phyloP scores from a whole-genome alignment of 345 rosid genomes.

The Camelina sativa region DNA sequence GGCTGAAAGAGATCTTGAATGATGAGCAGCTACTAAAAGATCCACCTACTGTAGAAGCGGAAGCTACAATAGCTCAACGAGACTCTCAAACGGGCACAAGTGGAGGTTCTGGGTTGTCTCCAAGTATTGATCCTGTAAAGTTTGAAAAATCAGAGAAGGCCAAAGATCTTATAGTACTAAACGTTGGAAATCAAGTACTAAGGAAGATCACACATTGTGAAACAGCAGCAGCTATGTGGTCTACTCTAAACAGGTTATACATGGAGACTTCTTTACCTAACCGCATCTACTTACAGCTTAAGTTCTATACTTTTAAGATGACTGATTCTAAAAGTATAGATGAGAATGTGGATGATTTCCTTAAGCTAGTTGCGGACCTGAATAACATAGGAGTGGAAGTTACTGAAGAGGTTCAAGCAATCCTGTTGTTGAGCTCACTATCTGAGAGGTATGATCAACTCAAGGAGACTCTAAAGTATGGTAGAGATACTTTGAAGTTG shows the following conservation, averaged over 20 bases:
- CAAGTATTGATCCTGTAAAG: background rate
- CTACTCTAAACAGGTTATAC: background rate
- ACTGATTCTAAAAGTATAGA: background rate
- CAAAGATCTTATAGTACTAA: background rate
- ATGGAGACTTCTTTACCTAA: background rate
- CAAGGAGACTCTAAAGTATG: background rate
- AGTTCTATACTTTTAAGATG: constrained; percentile 3
- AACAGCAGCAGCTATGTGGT: background rate
- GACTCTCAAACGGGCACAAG: no score
- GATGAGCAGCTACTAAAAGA: background rate
- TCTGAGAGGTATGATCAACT: background rate
- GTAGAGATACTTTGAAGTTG: no score
- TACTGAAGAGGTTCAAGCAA: background rate
- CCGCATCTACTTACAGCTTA: background rate
- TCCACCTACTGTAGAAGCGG: background rate
- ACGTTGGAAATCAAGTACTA: background rate
- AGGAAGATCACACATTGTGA: background rate
- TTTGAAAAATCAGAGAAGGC: background rate
- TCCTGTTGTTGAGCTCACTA: background rate
- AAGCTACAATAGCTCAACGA: background rate
- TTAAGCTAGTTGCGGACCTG: background rate
- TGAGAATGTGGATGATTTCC: background rate
- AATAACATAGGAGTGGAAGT: background rate
- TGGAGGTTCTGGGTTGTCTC: background rate
- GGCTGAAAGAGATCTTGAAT: background rate